These are phyloP conservation scores for Neofusicoccum umdonicola DNA, from an alignment of 2,329 filamentous ascomycete genomes.

Conservation along the genomic window DNA sequence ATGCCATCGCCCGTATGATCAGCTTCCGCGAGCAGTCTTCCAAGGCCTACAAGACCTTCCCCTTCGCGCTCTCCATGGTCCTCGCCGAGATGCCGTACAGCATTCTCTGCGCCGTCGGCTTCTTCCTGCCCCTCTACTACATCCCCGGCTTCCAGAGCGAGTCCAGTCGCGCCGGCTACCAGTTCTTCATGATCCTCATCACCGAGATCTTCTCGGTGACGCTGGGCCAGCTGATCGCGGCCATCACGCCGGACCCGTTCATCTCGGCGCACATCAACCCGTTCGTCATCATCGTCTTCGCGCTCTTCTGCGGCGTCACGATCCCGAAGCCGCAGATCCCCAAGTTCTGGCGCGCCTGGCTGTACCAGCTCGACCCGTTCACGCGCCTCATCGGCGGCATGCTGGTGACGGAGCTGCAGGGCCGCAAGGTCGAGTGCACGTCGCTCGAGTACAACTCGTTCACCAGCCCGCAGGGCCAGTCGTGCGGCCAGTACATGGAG, in stretches of 20 bases:
- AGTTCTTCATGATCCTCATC: conserved; percentile 80
- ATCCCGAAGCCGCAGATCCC: conserved; percentile 77
- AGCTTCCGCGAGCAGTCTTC: conserved; percentile 83
- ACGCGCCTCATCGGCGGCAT: conserved; percentile 78
- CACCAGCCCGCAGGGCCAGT: conserved; percentile 61
- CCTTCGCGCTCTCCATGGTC: conserved; percentile 76
- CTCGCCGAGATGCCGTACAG: conserved; percentile 82
- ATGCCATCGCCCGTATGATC: conserved; percentile 73
- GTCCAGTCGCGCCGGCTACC: conserved; percentile 71
- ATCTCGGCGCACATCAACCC: conserved; percentile 79
- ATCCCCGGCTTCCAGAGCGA: conserved; percentile 70
- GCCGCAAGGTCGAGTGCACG: conserved; percentile 60
- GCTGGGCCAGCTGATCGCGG: conserved; percentile 68
- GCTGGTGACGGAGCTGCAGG: conserved; percentile 74
- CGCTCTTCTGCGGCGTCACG: conserved; percentile 84
- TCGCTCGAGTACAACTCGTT: conserved; percentile 65
- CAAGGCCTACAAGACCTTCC: conserved; percentile 81
- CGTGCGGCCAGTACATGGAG: conserved; percentile 73
- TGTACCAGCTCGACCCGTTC: conserved; percentile 81
- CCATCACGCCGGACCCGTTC: conserved; percentile 74
- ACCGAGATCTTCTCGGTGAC: conserved; percentile 84
- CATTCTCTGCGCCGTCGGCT: conserved; percentile 72
- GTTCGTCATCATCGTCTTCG: conserved; percentile 77
- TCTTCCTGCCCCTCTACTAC: conserved; percentile 83
- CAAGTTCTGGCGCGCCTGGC: conserved; percentile 73